Percentiles rank a stretch among this genome's conserved stretches.
These are phyloP conservation scores for Cinnamomum chago DNA, from an alignment of 164 flowering plant genomes.

Conservation along the genomic window DNA sequence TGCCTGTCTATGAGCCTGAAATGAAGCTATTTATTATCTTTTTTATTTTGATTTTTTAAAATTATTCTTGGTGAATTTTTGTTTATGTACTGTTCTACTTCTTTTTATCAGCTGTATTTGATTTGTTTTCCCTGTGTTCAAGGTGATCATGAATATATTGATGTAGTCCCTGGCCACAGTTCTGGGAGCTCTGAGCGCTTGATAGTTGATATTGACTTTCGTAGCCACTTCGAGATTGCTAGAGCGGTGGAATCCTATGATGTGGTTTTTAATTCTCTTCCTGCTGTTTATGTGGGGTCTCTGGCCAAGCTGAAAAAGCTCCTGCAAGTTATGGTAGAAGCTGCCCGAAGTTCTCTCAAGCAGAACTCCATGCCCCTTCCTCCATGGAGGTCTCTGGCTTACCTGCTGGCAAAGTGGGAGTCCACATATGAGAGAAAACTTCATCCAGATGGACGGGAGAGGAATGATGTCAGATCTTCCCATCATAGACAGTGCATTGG, in stretches of 20 bases:
- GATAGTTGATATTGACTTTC: slow-evolving; percentile 80
- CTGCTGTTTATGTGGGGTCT: slow-evolving; percentile 71
- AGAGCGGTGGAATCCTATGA: slow-evolving; percentile 86
- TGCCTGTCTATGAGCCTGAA: neutral
- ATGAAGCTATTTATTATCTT: neutral
- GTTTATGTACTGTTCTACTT: neutral
- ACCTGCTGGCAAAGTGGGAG: slow-evolving; percentile 83
- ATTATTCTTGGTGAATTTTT: neutral
- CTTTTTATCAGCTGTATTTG: neutral
- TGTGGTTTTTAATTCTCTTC: slow-evolving; percentile 60
- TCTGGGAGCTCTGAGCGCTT: slow-evolving; percentile 54
- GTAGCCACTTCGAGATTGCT: slow-evolving; percentile 95
- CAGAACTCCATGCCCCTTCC: slow-evolving; percentile 97
- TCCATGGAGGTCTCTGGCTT: slow-evolving; percentile 96
- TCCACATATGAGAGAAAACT: slow-evolving; percentile 54
- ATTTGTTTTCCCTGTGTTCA: neutral
- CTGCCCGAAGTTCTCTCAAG: slow-evolving; percentile 72
- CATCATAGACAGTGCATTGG: slow-evolving; percentile 62
- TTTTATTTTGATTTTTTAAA: no score
- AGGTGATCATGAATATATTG: slow-evolving; percentile 95
- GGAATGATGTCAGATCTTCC: neutral
- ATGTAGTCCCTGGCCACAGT: slow-evolving; percentile 42
- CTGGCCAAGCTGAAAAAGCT: slow-evolving; percentile 53
- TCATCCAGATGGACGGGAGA: slow-evolving; percentile 24
- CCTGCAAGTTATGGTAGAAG: slow-evolving; percentile 84